Percentiles rank a stretch among this genome's conserved stretches.
Evolutionary conservation across 257 asterid genomes (phyloP).

Genomic region (Handroanthus guayacan): DNA sequence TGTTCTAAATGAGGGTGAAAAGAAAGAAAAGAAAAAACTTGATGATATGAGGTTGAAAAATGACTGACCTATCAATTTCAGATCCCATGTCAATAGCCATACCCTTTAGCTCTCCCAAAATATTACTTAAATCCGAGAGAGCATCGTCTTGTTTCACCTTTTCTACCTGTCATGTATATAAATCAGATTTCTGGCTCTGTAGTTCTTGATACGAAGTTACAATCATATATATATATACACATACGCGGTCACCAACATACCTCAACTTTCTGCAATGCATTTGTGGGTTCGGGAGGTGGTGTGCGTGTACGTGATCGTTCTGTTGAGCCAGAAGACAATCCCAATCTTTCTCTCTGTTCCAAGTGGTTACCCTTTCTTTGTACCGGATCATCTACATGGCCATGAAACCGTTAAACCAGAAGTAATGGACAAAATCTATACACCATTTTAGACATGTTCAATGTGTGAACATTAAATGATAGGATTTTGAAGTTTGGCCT

Average conservation of each 20-base stretch:
- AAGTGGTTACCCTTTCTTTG: slow-evolving; percentile 78
- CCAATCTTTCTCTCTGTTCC: slow-evolving; percentile 88
- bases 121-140: slow-evolving; percentile 63
- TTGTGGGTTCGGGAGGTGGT: slow-evolving; percentile 70
- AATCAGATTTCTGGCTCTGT: slow-evolving; percentile 9
- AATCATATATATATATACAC: not conserved
- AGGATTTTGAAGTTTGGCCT: not conserved
- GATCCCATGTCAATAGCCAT: slow-evolving; percentile 89
- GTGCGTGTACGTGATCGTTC: slow-evolving; percentile 51
- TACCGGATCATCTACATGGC: slow-evolving; percentile 67
- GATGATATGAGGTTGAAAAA: slow-evolving; percentile 3
- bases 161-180: slow-evolving; percentile 57
- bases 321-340: slow-evolving; percentile 70
- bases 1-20: not conserved
- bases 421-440: slow-evolving; percentile 28
- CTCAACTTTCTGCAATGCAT: slow-evolving; percentile 89
- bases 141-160: slow-evolving; percentile 76
- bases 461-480: slow-evolving; percentile 14
- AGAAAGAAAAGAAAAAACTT: not conserved
- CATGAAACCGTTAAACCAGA: slow-evolving; percentile 37
- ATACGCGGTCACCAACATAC: slow-evolving; percentile 46
- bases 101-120: slow-evolving; percentile 75
- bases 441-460: slow-evolving; percentile 29
- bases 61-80: slow-evolving; percentile 71
- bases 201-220: not conserved